Base-by-base conservation (phyloP, 2,329 filamentous ascomycete genomes). In the Boeremia lycopersici region DNA sequence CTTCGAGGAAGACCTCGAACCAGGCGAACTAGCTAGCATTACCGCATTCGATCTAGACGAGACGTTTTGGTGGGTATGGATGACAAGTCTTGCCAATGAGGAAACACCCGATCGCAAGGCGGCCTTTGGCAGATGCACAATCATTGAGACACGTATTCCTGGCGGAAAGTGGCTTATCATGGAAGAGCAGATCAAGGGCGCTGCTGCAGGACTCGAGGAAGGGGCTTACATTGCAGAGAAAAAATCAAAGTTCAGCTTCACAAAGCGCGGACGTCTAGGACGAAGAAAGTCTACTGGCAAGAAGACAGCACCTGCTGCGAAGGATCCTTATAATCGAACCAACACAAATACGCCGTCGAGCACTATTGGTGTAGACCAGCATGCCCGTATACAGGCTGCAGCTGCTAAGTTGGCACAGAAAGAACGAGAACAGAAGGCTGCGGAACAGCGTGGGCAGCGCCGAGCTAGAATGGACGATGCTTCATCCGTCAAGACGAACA, bases 41-140 rank as follows among this genome's bases (percentile, higher is more conserved):
- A 89, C 85, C 23, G 84, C 84, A 33, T 85, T 98, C 53, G 88
- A 95, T 59, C 81, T 99, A 5, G 95, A 99, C 66, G 93, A 98
- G 73, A 89, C 92, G 1, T 99, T 99, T 75, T 99, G 95, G 95
- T 98, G 95, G 93, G 95, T 98, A 4, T 99, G 95, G 95, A 98
- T 99, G 83, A 96, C 87, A 65, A 98, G 93, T 81, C 79, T 99
- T 68, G 92, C 93, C 1, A 89, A 87, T 0, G 95, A 99, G 69
- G 95, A 99, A 77, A 90, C 93, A 0, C 77, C 86, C 0, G 84
- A 88, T 41, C 86, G 95, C 57, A 99, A 99, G 73, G 89, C 93
- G 6, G 91, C 93, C 0, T 99, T 99, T 73, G 95, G 95, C 33
- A 85, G 95, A 60, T 99, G 95, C 69, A 91, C 95, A 17, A 83